Percentiles rank a stretch among this genome's conserved stretches.
Conservation (phyloP, 2,329 filamentous ascomycete species). For the Xylaria sp. region DNA sequence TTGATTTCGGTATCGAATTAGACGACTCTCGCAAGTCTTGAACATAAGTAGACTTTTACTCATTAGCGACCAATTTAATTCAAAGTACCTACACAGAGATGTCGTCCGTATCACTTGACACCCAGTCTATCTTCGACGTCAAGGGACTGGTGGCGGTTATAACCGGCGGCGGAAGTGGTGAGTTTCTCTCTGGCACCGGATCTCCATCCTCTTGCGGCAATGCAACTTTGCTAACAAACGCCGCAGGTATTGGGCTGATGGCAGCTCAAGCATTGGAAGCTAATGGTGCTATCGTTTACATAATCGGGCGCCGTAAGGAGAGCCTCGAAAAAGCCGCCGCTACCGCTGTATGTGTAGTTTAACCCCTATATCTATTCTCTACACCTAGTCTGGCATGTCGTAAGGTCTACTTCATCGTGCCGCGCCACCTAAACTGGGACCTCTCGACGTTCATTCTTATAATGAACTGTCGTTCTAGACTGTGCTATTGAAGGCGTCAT, state of each 20-base stretch:
- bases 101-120: slow-evolving; percentile 43
- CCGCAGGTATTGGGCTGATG: slow-evolving; percentile 61
- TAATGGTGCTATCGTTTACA: slow-evolving; percentile 64
- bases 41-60: neutral
- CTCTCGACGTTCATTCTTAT: neutral
- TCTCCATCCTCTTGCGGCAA: neutral
- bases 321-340: slow-evolving; percentile 55
- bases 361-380: neutral
- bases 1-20: neutral
- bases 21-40: neutral
- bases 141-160: slow-evolving; percentile 65
- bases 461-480: too few species aligned
- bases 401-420: neutral
- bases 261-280: slow-evolving; percentile 61
- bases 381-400: neutral
- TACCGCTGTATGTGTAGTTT: slow-evolving; percentile 43
- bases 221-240: slow-evolving; percentile 15
- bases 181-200: neutral
- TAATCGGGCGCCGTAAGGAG: slow-evolving; percentile 61
- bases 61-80: neutral
- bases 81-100: slow-evolving; percentile 19
- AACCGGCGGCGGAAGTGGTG: slow-evolving; percentile 64
- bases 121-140: slow-evolving; percentile 57
- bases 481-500: neutral
- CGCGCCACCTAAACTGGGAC: too few species aligned